A percentile compares a stretch with the other conserved stretches of the same genome.
Evolutionary conservation across 1,284 basidiomycete genomes (phyloP).

Genomic region (Afroboletus lepidellus): DNA sequence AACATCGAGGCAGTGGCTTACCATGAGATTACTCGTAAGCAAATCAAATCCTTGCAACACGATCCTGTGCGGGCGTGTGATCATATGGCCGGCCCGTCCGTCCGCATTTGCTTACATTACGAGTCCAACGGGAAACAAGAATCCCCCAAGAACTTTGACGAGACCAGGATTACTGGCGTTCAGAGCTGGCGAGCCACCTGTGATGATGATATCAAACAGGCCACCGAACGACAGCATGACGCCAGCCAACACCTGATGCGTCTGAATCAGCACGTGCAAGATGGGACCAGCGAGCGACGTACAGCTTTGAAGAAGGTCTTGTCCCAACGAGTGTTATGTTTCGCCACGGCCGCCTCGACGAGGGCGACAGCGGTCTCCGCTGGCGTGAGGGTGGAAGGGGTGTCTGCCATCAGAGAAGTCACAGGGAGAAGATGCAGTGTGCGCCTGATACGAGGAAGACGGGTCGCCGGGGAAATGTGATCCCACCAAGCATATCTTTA

Average conservation of each 20-base stretch:
- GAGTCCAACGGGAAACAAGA: constrained; percentile 73
- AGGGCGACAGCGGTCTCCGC: constrained; percentile 56
- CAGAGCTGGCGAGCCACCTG: constrained; percentile 56
- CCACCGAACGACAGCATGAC: constrained; percentile 72
- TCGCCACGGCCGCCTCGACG: constrained; percentile 55
- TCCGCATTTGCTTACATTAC: constrained; percentile 50
- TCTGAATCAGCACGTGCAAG: neutral
- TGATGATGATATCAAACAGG: constrained; percentile 58
- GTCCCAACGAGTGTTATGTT: constrained; percentile 62
- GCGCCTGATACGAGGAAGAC: constrained; percentile 5
- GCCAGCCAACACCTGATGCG: constrained; percentile 58
- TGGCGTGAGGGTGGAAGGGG: constrained; percentile 58
- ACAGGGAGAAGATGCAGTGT: neutral
- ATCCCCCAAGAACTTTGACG: constrained; percentile 61
- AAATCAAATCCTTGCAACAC: constrained; percentile 68
- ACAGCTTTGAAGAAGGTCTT: constrained; percentile 67
- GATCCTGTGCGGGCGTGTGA: constrained; percentile 51
- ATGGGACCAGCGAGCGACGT: constrained; percentile 24
- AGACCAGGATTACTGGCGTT: constrained; percentile 59
- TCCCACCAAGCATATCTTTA: constrained; percentile 17
- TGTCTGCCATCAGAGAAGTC: constrained; percentile 20
- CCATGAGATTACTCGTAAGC: constrained; percentile 76
- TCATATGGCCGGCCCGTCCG: neutral
- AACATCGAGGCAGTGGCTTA: constrained; percentile 27
- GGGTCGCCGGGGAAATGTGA: neutral